phyloP scores from a whole-genome alignment of 1,284 basidiomycete species.

The Pseudozyma thailandica region DNA sequence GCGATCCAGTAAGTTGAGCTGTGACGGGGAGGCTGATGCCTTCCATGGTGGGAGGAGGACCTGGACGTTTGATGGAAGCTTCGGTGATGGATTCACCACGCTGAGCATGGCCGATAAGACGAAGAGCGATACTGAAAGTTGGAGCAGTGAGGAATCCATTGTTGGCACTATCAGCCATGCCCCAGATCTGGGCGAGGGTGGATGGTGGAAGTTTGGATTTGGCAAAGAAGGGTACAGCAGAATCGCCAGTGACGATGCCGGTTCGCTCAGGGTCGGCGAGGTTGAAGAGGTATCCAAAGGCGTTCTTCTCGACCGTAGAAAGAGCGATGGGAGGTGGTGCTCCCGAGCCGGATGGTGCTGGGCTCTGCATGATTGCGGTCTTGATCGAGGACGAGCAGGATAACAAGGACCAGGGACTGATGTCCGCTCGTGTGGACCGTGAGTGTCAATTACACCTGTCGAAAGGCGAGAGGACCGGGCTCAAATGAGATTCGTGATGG shows the following conservation, averaged over 20 bases:
- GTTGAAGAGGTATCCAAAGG: slow-evolving; percentile 63
- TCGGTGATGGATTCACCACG: slow-evolving; percentile 79
- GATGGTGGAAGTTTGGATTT: slow-evolving; percentile 61
- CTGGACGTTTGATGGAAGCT: slow-evolving; percentile 70
- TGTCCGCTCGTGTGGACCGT: too few relatives aligned
- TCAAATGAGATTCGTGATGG: too few relatives aligned
- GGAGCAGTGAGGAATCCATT: slow-evolving; percentile 70
- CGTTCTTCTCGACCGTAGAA: slow-evolving; percentile 55
- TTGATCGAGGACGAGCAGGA: neutral
- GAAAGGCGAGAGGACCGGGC: too few relatives aligned
- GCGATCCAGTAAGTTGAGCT: slow-evolving; percentile 34
- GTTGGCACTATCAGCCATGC: slow-evolving; percentile 81
- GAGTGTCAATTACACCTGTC: too few relatives aligned
- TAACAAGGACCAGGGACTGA: neutral
- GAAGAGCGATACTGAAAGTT: slow-evolving; percentile 79
- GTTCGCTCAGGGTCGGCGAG: slow-evolving; percentile 61
- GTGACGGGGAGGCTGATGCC: slow-evolving; percentile 73
- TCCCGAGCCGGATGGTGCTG: slow-evolving; percentile 38
- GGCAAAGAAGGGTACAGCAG: slow-evolving; percentile 66
- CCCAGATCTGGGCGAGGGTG: slow-evolving; percentile 90
- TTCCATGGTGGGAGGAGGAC: slow-evolving; percentile 82
- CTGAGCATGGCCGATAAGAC: slow-evolving; percentile 93
- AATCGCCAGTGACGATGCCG: slow-evolving; percentile 63
- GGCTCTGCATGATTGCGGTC: slow-evolving; percentile 42
- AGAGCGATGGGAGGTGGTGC: slow-evolving; percentile 38